Percentiles rank a stretch among this genome's conserved stretches.
Conservation (phyloP, 2,329 filamentous ascomycete genomes). For the Ceratocystis colombiana region DNA sequence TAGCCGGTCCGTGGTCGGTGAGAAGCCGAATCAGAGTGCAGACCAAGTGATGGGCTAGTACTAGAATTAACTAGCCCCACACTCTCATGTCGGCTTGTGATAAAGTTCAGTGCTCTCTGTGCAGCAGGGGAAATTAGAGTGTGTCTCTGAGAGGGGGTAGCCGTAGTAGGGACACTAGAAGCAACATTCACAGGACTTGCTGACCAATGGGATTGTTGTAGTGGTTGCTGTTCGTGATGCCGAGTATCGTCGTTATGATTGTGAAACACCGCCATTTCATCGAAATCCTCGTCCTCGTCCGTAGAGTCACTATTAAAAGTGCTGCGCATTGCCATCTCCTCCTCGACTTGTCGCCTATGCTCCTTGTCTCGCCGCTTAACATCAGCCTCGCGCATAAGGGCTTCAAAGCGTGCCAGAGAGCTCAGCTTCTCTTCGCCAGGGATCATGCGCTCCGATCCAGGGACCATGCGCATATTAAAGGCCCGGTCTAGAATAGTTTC, state of each 20-base stretch:
- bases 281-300: constrained; percentile 36
- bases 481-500: constrained; percentile 59
- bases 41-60: constrained; percentile 25
- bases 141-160: constrained; percentile 25
- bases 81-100: constrained; percentile 35
- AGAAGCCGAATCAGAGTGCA: neutral
- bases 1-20: constrained; percentile 34
- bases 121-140: constrained; percentile 39
- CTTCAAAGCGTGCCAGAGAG: constrained; percentile 55
- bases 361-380: constrained; percentile 39
- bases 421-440: constrained; percentile 54
- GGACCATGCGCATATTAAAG: constrained; percentile 53
- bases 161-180: neutral
- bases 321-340: constrained; percentile 27
- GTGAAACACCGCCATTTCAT: constrained; percentile 29
- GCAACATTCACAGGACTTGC: neutral
- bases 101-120: constrained; percentile 43
- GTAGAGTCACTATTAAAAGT: constrained; percentile 34
- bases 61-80: constrained; percentile 27
- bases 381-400: constrained; percentile 53
- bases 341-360: constrained; percentile 30
- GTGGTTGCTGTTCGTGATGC: constrained; percentile 23
- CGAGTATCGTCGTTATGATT: neutral
- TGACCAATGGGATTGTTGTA: constrained; percentile 1
- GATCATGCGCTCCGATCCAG: constrained; percentile 45